Evolutionary conservation across 139 green algal genomes (phyloP).

Genomic region (Coelastrella sp.): DNA sequence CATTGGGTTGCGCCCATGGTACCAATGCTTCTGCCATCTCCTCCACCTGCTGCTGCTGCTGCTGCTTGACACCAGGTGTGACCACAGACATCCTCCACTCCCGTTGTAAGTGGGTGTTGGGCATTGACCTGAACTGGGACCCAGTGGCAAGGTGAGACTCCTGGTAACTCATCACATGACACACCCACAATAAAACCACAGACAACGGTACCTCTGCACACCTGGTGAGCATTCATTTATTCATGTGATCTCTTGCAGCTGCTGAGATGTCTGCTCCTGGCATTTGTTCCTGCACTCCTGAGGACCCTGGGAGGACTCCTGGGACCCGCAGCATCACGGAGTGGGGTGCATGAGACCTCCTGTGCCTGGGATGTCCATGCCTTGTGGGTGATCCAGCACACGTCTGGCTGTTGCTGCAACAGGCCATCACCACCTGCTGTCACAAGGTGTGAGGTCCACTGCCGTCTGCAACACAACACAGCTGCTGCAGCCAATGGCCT

Average conservation of each 20-base stretch:
- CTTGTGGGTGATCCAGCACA: too few relatives aligned
- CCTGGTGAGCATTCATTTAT: too few relatives aligned
- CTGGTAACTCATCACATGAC: not conserved
- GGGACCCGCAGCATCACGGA: too few relatives aligned
- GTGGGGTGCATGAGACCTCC: too few relatives aligned
- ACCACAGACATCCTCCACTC: slow-evolving; percentile 48
- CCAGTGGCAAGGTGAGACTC: not conserved
- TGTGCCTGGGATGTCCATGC: too few relatives aligned
- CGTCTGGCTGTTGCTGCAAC: too few relatives aligned
- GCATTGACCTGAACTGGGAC: slow-evolving; percentile 45
- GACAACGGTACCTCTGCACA: not conserved
- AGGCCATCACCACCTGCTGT: too few relatives aligned
- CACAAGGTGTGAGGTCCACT: too few relatives aligned
- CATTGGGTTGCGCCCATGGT: not conserved
- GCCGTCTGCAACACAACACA: not conserved
- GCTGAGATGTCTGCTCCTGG: not conserved
- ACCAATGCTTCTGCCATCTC: not conserved
- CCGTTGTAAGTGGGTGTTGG: slow-evolving; percentile 51
- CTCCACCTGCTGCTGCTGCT: not conserved
- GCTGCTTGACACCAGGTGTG: slow-evolving; percentile 43
- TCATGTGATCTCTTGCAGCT: not conserved
- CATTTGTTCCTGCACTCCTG: too few relatives aligned
- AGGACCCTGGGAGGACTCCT: too few relatives aligned
- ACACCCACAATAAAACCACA: not conserved
- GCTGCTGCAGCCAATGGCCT: not conserved